Evolutionary conservation across 768 basidiomycete genomes (phyloP).

Genomic region (Xanthoconium purpureum): DNA sequence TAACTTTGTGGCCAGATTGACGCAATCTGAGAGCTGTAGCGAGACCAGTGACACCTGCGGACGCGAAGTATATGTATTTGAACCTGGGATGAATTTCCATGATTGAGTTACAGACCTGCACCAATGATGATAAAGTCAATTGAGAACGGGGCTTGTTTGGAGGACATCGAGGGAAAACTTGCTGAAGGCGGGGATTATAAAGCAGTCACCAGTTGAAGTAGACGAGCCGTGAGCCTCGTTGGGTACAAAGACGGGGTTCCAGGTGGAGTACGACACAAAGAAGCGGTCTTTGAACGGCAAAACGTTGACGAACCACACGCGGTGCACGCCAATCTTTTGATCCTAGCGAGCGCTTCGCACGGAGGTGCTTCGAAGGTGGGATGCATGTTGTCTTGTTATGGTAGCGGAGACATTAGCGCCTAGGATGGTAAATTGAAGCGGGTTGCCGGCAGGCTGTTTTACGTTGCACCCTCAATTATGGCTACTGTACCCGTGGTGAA

Average conservation of each 20-base stretch:
- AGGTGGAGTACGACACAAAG: neutral
- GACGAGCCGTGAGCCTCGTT: neutral
- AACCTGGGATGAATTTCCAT: neutral
- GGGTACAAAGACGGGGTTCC: neutral
- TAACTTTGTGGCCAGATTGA: constrained; percentile 57
- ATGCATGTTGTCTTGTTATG: neutral
- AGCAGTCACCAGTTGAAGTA: neutral
- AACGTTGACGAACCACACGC: neutral
- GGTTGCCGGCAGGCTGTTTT: constrained; percentile 4
- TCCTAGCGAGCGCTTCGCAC: constrained; percentile 21
- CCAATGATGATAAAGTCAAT: constrained; percentile 34
- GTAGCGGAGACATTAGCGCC: constrained; percentile 6
- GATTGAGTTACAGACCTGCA: constrained; percentile 21
- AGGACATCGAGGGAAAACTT: constrained; percentile 14
- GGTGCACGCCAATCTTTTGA: constrained; percentile 8
- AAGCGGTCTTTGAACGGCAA: constrained; percentile 21
- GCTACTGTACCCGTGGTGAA: neutral
- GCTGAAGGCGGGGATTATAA: neutral
- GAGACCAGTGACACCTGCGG: constrained; percentile 48
- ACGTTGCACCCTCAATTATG: constrained; percentile 1
- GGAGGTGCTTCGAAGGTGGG: constrained; percentile 8
- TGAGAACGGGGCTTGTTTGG: constrained; percentile 21
- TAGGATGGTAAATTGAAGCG: neutral
- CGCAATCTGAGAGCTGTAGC: constrained; percentile 56
- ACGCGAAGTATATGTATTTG: neutral